Percentiles rank a stretch among this genome's conserved stretches.
Evolutionary conservation across 2,329 filamentous ascomycete genomes (phyloP).

Genomic region (Chaetomiaceae sp.): DNA sequence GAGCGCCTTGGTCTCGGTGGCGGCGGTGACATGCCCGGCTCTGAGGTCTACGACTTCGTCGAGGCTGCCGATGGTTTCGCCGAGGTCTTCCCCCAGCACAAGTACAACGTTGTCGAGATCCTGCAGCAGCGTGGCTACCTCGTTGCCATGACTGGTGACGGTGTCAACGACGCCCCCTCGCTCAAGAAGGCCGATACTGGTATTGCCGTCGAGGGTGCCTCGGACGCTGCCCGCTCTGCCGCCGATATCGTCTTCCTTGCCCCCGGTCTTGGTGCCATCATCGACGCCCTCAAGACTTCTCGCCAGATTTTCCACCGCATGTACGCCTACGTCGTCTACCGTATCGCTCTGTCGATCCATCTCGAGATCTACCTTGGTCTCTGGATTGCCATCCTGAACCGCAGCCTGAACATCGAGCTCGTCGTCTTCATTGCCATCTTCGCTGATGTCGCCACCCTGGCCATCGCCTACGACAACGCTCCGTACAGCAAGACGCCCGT

Average conservation of each 20-base stretch:
- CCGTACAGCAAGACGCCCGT: conserved; percentile 81
- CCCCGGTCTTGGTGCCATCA: conserved; percentile 85
- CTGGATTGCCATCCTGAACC: conserved; percentile 86
- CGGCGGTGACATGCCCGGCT: conserved; percentile 88
- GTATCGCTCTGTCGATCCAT: conserved; percentile 87
- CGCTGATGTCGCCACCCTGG: conserved; percentile 85
- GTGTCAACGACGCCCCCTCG: conserved; percentile 90
- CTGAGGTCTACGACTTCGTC: conserved; percentile 91
- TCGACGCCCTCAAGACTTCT: conserved; percentile 87
- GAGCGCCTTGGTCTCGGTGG: conserved; percentile 87
- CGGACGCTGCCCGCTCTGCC: conserved; percentile 83
- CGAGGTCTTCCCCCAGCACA: conserved; percentile 92
- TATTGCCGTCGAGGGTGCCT: conserved; percentile 90
- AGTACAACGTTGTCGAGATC: conserved; percentile 91
- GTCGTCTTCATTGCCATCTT: conserved; percentile 95
- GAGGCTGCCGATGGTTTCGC: conserved; percentile 94
- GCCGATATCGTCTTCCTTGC: conserved; percentile 93
- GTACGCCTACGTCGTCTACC: conserved; percentile 94
- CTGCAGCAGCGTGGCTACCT: conserved; percentile 90
- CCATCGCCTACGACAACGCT: conserved; percentile 90
- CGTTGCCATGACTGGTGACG: conserved; percentile 93
- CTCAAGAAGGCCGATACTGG: conserved; percentile 95
- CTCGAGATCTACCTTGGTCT: conserved; percentile 87
- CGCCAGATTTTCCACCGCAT: conserved; percentile 96
- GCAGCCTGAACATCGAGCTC: conserved; percentile 76